phyloP scores from a whole-genome alignment of 345 rosid species.

The Gossypium anomalum region DNA sequence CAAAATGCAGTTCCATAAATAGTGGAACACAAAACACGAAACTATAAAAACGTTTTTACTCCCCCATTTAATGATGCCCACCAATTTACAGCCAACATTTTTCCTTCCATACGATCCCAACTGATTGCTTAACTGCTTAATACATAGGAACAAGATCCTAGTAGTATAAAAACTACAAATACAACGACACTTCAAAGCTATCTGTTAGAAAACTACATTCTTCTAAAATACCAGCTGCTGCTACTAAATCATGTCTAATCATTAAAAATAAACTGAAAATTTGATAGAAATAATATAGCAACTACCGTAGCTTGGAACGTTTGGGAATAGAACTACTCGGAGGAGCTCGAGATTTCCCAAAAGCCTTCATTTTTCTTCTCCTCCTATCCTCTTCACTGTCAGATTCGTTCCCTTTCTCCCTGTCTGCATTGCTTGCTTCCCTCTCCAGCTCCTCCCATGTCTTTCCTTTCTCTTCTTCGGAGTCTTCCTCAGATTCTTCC shows the following conservation, averaged over 20 bases:
- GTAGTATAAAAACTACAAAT: not conserved
- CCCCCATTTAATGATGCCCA: not conserved
- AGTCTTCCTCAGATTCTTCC: slow-evolving; percentile 60
- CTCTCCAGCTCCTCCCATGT: slow-evolving; percentile 98
- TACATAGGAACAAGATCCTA: not conserved
- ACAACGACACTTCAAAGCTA: not conserved
- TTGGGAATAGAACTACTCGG: slow-evolving; percentile 40
- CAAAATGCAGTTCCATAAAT: not conserved
- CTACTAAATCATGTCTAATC: slow-evolving; percentile 9
- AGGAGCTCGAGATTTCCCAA: slow-evolving; percentile 66
- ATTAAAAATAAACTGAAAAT: not conserved
- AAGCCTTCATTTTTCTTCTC: slow-evolving; percentile 85
- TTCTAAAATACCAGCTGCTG: slow-evolving; percentile 3
- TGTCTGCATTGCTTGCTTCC: slow-evolving; percentile 88
- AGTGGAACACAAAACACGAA: not conserved
- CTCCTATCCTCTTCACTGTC: slow-evolving; percentile 94
- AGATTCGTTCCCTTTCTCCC: slow-evolving; percentile 73
- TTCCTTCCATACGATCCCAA: not conserved
- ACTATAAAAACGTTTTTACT: not conserved
- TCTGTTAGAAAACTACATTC: not conserved
- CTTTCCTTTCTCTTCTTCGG: slow-evolving; percentile 88
- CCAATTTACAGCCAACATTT: not conserved
- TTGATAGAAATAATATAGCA: not conserved
- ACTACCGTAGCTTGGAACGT: slow-evolving; percentile 27
- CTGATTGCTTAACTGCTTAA: not conserved